Percentiles rank a stretch among this genome's conserved stretches.
phyloP scores from a whole-genome alignment of 495 filamentous ascomycete species.

The Xylaria bambusicola region DNA sequence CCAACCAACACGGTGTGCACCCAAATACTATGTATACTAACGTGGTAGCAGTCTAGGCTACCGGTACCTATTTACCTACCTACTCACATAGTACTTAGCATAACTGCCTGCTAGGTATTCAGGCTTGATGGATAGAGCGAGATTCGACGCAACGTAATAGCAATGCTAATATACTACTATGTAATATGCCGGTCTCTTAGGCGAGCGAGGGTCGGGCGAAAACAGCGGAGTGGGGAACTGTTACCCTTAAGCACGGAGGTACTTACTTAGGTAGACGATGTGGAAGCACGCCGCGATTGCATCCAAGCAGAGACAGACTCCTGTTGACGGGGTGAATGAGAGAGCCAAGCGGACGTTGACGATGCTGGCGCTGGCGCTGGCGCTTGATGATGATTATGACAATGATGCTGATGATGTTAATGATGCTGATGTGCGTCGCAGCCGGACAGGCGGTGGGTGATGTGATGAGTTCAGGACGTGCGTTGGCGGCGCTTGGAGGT shows the following conservation, averaged over 20 bases:
- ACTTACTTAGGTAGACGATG: conserved; percentile 8
- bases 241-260: no score
- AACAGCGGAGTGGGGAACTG: conserved; percentile 5
- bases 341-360: no score
- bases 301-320: no score
- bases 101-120: no score
- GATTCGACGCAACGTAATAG: conserved; percentile 3
- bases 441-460: conserved; percentile 16
- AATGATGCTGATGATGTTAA: neutral
- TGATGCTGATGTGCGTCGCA: conserved; percentile 15
- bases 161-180: neutral
- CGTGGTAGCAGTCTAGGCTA: neutral
- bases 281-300: conserved; percentile 11
- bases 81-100: no score
- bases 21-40: neutral
- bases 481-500: conserved; percentile 20
- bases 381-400: neutral
- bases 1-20: neutral
- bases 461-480: conserved; percentile 19
- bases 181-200: neutral
- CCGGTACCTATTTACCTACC: no score
- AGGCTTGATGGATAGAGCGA: no score
- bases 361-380: no score
- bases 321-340: no score
- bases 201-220: neutral